Percentiles rank a stretch among this genome's conserved stretches.
phyloP scores from a whole-genome alignment of 257 asterid species.

The Nicotiana obtusifolia region DNA sequence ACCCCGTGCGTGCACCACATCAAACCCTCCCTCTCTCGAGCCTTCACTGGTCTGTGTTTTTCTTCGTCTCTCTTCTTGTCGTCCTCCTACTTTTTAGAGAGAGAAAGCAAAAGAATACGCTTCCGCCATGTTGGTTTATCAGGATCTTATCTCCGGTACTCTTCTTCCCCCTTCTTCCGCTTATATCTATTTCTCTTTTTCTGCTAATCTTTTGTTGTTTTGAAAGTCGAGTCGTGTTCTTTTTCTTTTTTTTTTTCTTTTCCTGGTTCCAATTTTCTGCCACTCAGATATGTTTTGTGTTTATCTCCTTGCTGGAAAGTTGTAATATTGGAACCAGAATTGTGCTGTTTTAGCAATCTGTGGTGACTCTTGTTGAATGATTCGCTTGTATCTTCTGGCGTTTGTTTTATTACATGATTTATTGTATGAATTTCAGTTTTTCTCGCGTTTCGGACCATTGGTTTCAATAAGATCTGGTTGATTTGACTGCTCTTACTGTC shows the following conservation, averaged over 20 bases:
- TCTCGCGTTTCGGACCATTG: not conserved
- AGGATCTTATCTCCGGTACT: slow-evolving; percentile 34
- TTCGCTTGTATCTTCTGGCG: not conserved
- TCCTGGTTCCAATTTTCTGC: not conserved
- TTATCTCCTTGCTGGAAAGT: not conserved
- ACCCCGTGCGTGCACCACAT: too few relatives aligned
- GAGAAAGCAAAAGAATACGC: not conserved
- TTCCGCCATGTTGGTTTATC: slow-evolving; percentile 57
- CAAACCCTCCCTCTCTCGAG: not conserved
- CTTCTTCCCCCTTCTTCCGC: not conserved
- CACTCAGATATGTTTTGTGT: not conserved
- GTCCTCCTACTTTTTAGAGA: not conserved
- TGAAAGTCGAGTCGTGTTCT: not conserved
- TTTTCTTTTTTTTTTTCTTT: not conserved
- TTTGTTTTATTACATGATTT: not conserved
- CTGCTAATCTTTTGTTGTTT: not conserved
- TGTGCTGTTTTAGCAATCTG: not conserved
- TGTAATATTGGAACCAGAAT: not conserved
- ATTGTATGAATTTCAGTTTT: not conserved
- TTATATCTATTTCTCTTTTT: not conserved
- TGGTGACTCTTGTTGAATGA: not conserved
- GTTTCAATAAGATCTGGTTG: not conserved
- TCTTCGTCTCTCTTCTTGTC: not conserved
- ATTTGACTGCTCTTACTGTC: not conserved
- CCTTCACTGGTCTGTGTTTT: not conserved